phyloP scores from a whole-genome alignment of 1,284 basidiomycete genomes.

The Porodaedalea pini region DNA sequence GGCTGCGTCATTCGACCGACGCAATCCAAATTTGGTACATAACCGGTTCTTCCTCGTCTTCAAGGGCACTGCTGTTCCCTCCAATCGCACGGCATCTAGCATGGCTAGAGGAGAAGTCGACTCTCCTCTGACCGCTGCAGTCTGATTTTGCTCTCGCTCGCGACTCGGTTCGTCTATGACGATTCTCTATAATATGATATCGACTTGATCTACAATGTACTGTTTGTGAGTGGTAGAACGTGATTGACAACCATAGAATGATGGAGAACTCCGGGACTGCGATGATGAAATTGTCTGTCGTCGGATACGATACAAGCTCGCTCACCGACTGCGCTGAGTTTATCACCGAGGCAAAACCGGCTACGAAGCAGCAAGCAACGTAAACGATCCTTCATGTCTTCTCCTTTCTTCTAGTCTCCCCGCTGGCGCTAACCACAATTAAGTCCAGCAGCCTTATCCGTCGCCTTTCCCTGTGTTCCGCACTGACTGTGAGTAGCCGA shows the following conservation, averaged over 20 bases:
- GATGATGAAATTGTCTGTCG: slow-evolving; percentile 32
- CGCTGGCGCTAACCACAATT: slow-evolving; percentile 12
- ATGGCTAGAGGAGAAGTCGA: slow-evolving; percentile 5
- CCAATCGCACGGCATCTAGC: slow-evolving; percentile 1
- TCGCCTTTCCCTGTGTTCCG: slow-evolving; percentile 18
- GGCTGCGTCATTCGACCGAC: slow-evolving; percentile 24
- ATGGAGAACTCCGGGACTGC: slow-evolving; percentile 21
- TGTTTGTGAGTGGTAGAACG: slow-evolving; percentile 25
- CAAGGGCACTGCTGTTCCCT: slow-evolving; percentile 21
- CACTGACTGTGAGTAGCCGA: too few species aligned
- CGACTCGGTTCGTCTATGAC: slow-evolving; percentile 16
- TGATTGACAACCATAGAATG: slow-evolving; percentile 19
- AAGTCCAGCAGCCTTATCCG: slow-evolving; percentile 17
- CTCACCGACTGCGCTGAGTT: slow-evolving; percentile 22
- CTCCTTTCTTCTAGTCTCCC: slow-evolving; percentile 18
- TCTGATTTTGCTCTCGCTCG: too few species aligned
- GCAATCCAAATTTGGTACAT: slow-evolving; percentile 24
- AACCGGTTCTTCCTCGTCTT: slow-evolving; percentile 24
- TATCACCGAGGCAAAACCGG: slow-evolving; percentile 6
- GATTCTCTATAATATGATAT: slow-evolving; percentile 9
- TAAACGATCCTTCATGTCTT: too few species aligned
- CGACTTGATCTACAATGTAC: neutral
- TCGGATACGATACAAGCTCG: slow-evolving; percentile 28
- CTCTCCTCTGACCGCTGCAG: too few species aligned
- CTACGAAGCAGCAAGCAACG: slow-evolving; percentile 2